phyloP scores from a whole-genome alignment of 345 rosid species.

The Camelina hispida region DNA sequence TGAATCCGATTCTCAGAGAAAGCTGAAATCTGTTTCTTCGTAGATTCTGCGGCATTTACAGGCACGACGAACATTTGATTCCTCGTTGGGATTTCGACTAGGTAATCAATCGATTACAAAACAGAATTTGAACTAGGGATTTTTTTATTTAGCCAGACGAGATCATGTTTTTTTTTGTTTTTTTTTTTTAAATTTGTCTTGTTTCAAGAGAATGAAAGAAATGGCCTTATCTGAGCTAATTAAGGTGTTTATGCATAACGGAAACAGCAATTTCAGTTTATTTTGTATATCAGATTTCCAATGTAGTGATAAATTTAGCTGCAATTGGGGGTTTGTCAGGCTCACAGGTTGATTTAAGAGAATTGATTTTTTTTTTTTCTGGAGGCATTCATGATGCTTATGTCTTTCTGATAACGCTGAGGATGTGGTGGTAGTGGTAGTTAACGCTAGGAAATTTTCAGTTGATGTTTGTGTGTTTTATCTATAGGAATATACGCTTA shows the following conservation, averaged over 20 bases:
- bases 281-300: neutral
- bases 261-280: neutral
- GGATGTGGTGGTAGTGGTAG: neutral
- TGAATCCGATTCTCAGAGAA: neutral
- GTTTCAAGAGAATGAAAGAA: slow-evolving; percentile 5
- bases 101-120: slow-evolving; percentile 40
- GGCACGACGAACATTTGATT: slow-evolving; percentile 45
- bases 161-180: neutral
- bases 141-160: neutral
- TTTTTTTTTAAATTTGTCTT: neutral
- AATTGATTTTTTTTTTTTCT: neutral
- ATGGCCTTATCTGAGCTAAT: neutral
- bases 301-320: slow-evolving; percentile 24
- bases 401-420: neutral
- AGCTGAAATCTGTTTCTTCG: slow-evolving; percentile 8
- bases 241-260: slow-evolving; percentile 7
- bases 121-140: neutral
- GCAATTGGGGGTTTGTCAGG: neutral
- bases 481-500: slow-evolving; percentile 46
- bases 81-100: slow-evolving; percentile 40
- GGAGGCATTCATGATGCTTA: neutral
- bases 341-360: neutral
- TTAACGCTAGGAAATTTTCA: neutral
- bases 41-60: slow-evolving; percentile 62
- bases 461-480: slow-evolving; percentile 13